phyloP scores from a whole-genome alignment of 371 early-diverging fungal species.

The Furculomyces boomerangus region DNA sequence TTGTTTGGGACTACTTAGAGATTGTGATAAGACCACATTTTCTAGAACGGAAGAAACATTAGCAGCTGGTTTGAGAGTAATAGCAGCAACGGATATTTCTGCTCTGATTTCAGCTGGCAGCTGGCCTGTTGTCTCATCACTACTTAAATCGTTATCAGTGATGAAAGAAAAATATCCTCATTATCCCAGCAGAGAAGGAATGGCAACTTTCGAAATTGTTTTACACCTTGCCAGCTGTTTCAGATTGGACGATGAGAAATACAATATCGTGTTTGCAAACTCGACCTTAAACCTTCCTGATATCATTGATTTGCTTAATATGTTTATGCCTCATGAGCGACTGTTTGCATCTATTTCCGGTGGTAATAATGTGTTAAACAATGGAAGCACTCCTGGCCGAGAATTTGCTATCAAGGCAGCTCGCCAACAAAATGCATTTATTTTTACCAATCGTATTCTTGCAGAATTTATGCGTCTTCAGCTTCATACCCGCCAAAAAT shows the following conservation, averaged over 20 bases:
- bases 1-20: slow-evolving; percentile 22
- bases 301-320: background rate
- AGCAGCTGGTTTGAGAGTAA: slow-evolving; percentile 10
- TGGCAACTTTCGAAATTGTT: background rate
- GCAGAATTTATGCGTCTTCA: background rate
- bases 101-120: slow-evolving; percentile 7
- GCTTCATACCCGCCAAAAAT: background rate
- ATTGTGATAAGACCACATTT: slow-evolving; percentile 10
- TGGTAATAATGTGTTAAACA: background rate
- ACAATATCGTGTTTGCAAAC: background rate
- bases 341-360: background rate
- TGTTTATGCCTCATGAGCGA: background rate
- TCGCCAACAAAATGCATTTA: background rate
- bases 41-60: slow-evolving; percentile 12
- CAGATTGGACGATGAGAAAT: background rate
- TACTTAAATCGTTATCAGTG: slow-evolving; percentile 18
- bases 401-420: background rate
- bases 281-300: background rate
- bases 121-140: slow-evolving; percentile 18
- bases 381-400: background rate
- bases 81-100: slow-evolving; percentile 10
- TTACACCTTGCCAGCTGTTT: background rate
- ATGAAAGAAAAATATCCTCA: slow-evolving; percentile 4
- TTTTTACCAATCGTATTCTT: background rate
- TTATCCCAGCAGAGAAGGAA: slow-evolving; percentile 1